These are phyloP conservation scores for Ustilago loliicola DNA, from an alignment of 1,284 basidiomycete genomes.

Conservation along the genomic window DNA sequence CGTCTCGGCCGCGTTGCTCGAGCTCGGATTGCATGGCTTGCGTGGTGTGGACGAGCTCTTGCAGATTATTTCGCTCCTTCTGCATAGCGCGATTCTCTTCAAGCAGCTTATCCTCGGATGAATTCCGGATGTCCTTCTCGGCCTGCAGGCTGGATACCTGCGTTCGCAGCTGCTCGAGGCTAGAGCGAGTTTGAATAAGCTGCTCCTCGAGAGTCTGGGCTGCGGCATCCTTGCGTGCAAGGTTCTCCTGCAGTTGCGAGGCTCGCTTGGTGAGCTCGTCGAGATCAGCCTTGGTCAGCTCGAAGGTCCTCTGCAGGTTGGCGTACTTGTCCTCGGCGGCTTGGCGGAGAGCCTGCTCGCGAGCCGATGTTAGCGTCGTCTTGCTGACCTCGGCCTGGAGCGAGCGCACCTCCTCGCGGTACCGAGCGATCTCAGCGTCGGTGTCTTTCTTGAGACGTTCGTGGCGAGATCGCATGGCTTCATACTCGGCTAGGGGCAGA, in stretches of 20 bases:
- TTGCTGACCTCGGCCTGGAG: conserved; percentile 74
- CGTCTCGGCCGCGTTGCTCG: conserved; percentile 84
- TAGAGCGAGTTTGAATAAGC: conserved; percentile 71
- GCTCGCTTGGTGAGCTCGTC: conserved; percentile 69
- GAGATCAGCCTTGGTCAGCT: conserved; percentile 68
- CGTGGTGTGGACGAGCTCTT: conserved; percentile 87
- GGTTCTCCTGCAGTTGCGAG: conserved; percentile 67
- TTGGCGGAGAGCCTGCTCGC: conserved; percentile 62
- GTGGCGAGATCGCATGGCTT: conserved; percentile 68
- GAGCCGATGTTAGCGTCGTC: conserved; percentile 73
- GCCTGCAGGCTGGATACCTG: conserved; percentile 87
- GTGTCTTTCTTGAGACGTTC: conserved; percentile 84
- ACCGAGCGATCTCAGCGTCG: conserved; percentile 77
- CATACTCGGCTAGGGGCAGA: conserved; percentile 41
- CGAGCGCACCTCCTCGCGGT: conserved; percentile 81
- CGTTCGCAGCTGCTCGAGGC: conserved; percentile 74
- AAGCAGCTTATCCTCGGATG: conserved; percentile 73
- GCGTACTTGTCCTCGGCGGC: conserved; percentile 71
- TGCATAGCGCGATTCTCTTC: conserved; percentile 86
- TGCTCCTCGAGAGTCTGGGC: conserved; percentile 75
- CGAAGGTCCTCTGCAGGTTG: conserved; percentile 62
- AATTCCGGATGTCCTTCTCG: conserved; percentile 78
- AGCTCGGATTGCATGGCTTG: conserved; percentile 89
- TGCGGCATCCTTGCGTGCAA: conserved; percentile 72
- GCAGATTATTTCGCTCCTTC: conserved; percentile 84